Conservation (phyloP, 2,329 filamentous ascomycete genomes). For the Beauveria caledonica region DNA sequence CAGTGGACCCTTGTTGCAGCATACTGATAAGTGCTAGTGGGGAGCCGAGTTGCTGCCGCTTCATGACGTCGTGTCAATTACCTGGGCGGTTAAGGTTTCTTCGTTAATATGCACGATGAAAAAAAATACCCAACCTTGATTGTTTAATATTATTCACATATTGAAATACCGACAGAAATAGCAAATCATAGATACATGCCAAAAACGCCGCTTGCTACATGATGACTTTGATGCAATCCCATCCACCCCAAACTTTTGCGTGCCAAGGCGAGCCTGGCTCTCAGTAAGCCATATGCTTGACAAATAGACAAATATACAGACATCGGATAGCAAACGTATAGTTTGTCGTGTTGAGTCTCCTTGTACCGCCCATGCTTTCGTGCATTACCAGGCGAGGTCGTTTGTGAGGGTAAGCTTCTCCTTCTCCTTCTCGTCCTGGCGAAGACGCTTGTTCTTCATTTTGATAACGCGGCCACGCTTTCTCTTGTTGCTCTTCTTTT, state of each 20-base stretch:
- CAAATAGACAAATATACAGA: background rate
- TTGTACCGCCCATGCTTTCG: background rate
- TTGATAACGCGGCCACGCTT: conserved; percentile 42
- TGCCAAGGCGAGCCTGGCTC: background rate
- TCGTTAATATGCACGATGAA: background rate
- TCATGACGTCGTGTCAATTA: conserved; percentile 8
- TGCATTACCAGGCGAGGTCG: conserved; percentile 32
- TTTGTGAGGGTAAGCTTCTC: conserved; percentile 34
- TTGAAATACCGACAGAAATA: conserved; percentile 1
- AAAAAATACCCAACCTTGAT: background rate
- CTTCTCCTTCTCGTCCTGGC: conserved; percentile 53
- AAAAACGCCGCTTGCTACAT: conserved; percentile 13
- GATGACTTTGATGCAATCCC: conserved; percentile 3
- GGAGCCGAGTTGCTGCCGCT: background rate
- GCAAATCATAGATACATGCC: conserved; percentile 6
- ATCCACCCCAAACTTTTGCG: background rate
- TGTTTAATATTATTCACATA: conserved; percentile 9
- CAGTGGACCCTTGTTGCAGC: background rate
- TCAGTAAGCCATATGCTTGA: background rate
- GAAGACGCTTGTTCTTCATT: conserved; percentile 36
- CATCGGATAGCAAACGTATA: background rate
- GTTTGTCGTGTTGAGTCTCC: background rate
- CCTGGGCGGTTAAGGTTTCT: background rate
- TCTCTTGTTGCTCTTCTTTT: conserved; percentile 47
- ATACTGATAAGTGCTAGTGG: background rate